These are phyloP conservation scores for Quercus phellos DNA, from an alignment of 331 rosid species.

Conservation along the genomic window DNA sequence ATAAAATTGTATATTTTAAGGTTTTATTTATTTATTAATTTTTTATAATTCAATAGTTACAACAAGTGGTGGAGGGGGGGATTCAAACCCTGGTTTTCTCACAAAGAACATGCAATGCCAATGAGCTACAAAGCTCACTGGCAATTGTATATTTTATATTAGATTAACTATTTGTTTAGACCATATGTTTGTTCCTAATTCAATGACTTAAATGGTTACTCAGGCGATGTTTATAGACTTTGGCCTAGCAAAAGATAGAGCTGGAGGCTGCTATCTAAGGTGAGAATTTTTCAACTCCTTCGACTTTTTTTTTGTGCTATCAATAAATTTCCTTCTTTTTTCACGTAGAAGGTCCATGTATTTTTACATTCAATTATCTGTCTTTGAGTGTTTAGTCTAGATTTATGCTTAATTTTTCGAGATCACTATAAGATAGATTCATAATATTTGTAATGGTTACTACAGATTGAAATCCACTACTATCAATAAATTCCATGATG, in stretches of 20 bases:
- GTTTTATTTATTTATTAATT: too few relatives aligned
- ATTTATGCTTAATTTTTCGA: background rate
- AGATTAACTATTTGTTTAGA: background rate
- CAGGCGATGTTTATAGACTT: conserved; percentile 98
- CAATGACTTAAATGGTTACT: conserved; percentile 8
- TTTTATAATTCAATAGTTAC: too few relatives aligned
- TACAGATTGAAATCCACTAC: background rate
- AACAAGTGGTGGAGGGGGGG: too few relatives aligned
- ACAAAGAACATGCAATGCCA: too few relatives aligned
- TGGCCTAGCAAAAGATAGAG: conserved; percentile 89
- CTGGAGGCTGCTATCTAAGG: conserved; percentile 90
- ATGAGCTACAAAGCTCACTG: too few relatives aligned
- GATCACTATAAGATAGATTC: background rate
- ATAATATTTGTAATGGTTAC: background rate
- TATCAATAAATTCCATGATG: background rate
- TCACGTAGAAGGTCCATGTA: background rate
- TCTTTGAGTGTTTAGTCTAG: background rate
- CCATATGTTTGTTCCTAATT: background rate
- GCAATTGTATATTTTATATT: background rate
- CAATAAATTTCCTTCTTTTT: background rate
- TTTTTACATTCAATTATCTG: background rate
- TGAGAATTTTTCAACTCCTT: conserved; percentile 16
- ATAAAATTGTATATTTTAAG: conserved; percentile 1
- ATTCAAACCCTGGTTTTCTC: too few relatives aligned
- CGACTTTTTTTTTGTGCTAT: background rate